Evolutionary conservation across 2,329 filamentous ascomycete genomes (phyloP).

Genomic region (Cryphonectria parasitica): DNA sequence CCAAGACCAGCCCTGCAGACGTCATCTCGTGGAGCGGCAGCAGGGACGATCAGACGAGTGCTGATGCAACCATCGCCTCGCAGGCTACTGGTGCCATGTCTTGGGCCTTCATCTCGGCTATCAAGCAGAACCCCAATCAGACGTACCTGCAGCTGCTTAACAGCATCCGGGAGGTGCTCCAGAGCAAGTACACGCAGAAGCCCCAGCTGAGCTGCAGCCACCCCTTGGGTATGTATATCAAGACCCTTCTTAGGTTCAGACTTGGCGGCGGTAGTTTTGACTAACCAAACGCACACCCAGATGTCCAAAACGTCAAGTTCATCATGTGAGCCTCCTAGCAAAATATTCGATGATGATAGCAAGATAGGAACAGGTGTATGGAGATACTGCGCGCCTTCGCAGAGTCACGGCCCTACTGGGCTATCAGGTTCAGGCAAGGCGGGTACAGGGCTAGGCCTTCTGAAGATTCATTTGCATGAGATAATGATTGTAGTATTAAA

Average conservation of each 20-base stretch:
- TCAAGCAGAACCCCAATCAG: constrained; percentile 93
- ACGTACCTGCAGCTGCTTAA: constrained; percentile 96
- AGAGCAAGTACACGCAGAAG: constrained; percentile 88
- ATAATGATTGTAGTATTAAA: not conserved
- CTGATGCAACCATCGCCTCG: constrained; percentile 85
- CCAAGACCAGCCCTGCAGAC: constrained; percentile 92
- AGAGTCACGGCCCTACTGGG: not conserved
- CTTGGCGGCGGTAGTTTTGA: not conserved
- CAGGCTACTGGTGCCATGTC: constrained; percentile 98
- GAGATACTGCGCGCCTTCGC: not conserved
- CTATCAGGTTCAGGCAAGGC: not conserved
- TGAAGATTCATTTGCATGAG: not conserved
- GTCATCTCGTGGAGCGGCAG: constrained; percentile 98
- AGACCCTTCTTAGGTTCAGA: not conserved
- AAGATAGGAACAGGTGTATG: not conserved
- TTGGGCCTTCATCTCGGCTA: constrained; percentile 89
- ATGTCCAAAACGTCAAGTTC: constrained; percentile 25
- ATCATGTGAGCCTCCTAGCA: constrained; percentile 25
- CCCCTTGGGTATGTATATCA: constrained; percentile 74
- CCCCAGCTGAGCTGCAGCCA: constrained; percentile 96
- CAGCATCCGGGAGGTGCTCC: constrained; percentile 87
- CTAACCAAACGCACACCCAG: constrained; percentile 15
- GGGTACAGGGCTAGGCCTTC: not conserved
- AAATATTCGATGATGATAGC: not conserved
- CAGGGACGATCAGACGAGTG: constrained; percentile 93